Conservation (phyloP, 1,284 basidiomycete genomes). For the Sanguinoderma infundibulare region DNA sequence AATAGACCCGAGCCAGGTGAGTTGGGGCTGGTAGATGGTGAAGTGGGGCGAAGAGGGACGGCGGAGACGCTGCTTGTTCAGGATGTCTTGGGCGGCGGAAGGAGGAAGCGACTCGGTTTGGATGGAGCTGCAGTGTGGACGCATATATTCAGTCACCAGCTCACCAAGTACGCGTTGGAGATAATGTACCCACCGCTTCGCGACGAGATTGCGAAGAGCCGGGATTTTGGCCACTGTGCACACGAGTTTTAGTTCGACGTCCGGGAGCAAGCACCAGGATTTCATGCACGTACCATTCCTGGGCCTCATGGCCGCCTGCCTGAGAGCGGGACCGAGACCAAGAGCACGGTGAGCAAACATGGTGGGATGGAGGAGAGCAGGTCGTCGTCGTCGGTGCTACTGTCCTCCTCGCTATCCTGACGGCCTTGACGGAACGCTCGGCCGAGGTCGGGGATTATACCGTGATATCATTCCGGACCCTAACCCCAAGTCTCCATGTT, state of each 20-base stretch:
- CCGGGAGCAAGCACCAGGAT: too few species aligned
- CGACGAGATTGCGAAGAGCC: conserved; percentile 44
- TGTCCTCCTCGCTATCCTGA: background rate
- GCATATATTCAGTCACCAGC: background rate
- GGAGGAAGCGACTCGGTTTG: conserved; percentile 70
- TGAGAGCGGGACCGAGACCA: conserved; percentile 58
- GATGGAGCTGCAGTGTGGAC: conserved; percentile 39
- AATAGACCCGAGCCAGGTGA: conserved; percentile 90
- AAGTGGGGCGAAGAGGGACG: conserved; percentile 93
- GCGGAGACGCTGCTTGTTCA: conserved; percentile 86
- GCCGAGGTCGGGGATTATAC: background rate
- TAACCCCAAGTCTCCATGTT: too few species aligned
- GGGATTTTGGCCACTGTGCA: conserved; percentile 33
- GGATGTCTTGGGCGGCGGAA: conserved; percentile 63
- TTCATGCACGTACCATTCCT: conserved; percentile 45
- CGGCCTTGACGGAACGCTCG: background rate
- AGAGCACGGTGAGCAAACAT: conserved; percentile 55
- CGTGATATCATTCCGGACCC: too few species aligned
- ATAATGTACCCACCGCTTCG: conserved; percentile 48
- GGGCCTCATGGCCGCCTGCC: conserved; percentile 53
- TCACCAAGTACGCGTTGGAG: background rate
- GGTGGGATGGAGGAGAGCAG: conserved; percentile 20
- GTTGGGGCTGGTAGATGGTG: conserved; percentile 95
- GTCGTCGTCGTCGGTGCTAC: conserved; percentile 6
- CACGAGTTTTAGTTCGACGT: conserved; percentile 38